Conservation (phyloP, 768 basidiomycete genomes). For the Mycena pura region DNA sequence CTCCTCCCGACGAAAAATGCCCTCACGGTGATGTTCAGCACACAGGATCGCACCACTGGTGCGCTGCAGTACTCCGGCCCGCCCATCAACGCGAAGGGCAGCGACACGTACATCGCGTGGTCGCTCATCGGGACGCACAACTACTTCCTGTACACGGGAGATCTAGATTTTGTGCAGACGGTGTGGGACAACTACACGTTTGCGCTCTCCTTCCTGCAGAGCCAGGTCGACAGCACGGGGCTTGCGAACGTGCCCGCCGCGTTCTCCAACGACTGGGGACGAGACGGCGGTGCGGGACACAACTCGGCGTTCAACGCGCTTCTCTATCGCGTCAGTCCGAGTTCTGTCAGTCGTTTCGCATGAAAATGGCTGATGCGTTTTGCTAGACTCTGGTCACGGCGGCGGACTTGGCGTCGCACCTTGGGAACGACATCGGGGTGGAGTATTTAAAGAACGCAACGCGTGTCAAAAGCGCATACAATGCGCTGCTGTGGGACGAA, state of each 20-base stretch:
- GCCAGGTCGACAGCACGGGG: conserved; percentile 46
- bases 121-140: conserved; percentile 51
- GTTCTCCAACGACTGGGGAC: conserved; percentile 57
- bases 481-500: conserved; percentile 52
- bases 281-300: conserved; percentile 51
- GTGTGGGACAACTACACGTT: conserved; percentile 55
- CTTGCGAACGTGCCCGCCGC: conserved; percentile 47
- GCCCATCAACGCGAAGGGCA: conserved; percentile 42
- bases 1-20: conserved; percentile 51
- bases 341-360: not conserved
- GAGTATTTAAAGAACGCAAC: conserved; percentile 44
- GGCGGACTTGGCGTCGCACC: conserved; percentile 41
- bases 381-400: conserved; percentile 42
- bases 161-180: conserved; percentile 46
- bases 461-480: conserved; percentile 47
- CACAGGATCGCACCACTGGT: conserved; percentile 51
- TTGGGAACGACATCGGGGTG: conserved; percentile 35
- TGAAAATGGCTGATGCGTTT: too few relatives aligned
- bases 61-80: conserved; percentile 53
- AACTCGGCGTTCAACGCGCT: conserved; percentile 57
- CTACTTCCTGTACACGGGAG: conserved; percentile 57
- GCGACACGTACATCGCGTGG: conserved; percentile 58
- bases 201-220: conserved; percentile 46
- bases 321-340: conserved; percentile 44
- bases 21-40: conserved; percentile 55